Percentiles rank a stretch among this genome's conserved stretches.
Conservation (phyloP, 2,329 filamentous ascomycete species). For the Pseudogymnoascus sp. region DNA sequence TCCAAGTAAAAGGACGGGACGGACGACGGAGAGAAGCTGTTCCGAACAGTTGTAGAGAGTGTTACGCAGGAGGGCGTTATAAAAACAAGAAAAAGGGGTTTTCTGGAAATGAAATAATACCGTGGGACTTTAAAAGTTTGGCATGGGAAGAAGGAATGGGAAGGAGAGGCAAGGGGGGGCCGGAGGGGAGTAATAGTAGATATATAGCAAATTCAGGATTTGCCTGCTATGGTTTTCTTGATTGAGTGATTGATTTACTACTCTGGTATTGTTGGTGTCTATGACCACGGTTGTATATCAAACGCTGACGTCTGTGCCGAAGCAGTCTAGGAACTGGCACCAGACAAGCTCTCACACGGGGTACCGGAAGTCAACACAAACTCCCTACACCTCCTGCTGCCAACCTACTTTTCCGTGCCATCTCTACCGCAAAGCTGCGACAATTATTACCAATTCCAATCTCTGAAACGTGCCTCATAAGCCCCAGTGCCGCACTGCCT, state of each 20-base stretch:
- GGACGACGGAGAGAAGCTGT: not conserved
- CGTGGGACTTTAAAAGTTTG: not conserved
- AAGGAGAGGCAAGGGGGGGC: not conserved
- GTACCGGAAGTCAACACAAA: too few species aligned
- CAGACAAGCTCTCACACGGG: too few species aligned
- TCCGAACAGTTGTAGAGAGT: not conserved
- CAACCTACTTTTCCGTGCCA: too few species aligned
- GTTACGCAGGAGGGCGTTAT: not conserved
- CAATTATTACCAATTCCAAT: too few species aligned
- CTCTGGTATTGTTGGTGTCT: not conserved
- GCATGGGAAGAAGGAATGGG: not conserved
- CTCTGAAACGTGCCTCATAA: too few species aligned
- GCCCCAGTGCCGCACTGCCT: too few species aligned
- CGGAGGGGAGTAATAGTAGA: not conserved
- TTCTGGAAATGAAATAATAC: constrained; percentile 3
- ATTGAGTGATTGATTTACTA: not conserved
- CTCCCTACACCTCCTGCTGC: too few species aligned
- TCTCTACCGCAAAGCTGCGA: too few species aligned
- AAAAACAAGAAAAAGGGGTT: not conserved
- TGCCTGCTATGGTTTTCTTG: not conserved
- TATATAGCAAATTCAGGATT: not conserved
- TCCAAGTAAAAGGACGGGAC: not conserved
- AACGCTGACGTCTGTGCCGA: not conserved
- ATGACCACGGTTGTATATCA: not conserved
- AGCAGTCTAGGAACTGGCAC: too few species aligned